Conservation (phyloP, 192 early-diverging fungal species). For the Linnemannia hyalina region DNA sequence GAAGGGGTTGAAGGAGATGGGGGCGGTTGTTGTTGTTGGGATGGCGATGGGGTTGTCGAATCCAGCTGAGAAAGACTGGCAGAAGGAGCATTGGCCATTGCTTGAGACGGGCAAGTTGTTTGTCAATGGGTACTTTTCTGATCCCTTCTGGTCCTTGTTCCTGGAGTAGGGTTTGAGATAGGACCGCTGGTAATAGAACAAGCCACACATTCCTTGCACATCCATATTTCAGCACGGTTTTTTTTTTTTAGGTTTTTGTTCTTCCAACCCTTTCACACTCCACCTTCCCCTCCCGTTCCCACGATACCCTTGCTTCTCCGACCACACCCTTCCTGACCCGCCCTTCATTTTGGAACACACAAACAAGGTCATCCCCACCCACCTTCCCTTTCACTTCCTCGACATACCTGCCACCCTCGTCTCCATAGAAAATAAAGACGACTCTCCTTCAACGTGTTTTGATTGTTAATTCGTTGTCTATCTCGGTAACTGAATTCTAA, state of each 20-base stretch:
- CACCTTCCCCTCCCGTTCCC: neutral
- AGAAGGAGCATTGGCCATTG: neutral
- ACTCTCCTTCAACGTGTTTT: neutral
- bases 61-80: neutral
- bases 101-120: neutral
- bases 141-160: too few species aligned
- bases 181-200: neutral
- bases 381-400: neutral
- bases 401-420: neutral
- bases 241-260: constrained; percentile 8
- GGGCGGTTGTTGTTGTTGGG: neutral
- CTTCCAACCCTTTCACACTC: neutral
- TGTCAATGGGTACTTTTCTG: neutral
- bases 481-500: neutral
- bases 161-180: neutral
- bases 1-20: neutral
- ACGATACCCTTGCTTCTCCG: neutral
- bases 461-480: too few species aligned
- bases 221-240: neutral
- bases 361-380: too few species aligned
- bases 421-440: neutral
- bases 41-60: neutral
- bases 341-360: too few species aligned
- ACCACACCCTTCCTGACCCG: too few species aligned
- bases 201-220: neutral